These are phyloP conservation scores for Trichoderma asperelloides DNA, from an alignment of 495 filamentous ascomycete genomes.

Conservation along the genomic window DNA sequence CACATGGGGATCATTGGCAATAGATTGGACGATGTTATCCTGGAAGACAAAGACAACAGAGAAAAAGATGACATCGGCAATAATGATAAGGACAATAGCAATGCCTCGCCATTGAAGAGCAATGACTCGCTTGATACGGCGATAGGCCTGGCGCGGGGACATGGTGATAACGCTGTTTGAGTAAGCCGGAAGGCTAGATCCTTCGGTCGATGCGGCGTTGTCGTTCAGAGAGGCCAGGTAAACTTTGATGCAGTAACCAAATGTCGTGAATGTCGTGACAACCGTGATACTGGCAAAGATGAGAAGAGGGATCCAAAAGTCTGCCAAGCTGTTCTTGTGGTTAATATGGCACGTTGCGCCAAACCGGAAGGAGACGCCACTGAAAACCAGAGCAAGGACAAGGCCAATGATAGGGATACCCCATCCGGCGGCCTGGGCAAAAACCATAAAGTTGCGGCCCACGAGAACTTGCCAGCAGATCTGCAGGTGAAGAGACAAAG, in stretches of 20 bases:
- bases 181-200: constrained; percentile 70
- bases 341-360: constrained; percentile 90
- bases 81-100: constrained; percentile 73
- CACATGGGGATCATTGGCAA: constrained; percentile 41
- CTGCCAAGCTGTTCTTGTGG: constrained; percentile 63
- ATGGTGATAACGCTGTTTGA: constrained; percentile 69
- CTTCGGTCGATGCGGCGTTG: constrained; percentile 56
- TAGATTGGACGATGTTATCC: constrained; percentile 55
- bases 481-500: constrained; percentile 88
- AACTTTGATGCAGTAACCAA: constrained; percentile 89
- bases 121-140: constrained; percentile 76
- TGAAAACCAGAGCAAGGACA: constrained; percentile 65
- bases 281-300: constrained; percentile 68
- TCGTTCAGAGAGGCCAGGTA: constrained; percentile 80
- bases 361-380: constrained; percentile 90
- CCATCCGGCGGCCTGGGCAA: constrained; percentile 72
- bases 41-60: constrained; percentile 81
- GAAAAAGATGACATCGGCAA: constrained; percentile 86
- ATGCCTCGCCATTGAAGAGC: constrained; percentile 91
- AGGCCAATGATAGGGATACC: constrained; percentile 68
- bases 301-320: constrained; percentile 87
- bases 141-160: constrained; percentile 80
- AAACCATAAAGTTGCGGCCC: constrained; percentile 84
- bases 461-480: constrained; percentile 95
- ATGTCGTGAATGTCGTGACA: constrained; percentile 74